These are phyloP conservation scores for Eucalyptus regnans DNA, from an alignment of 345 rosid genomes.

Conservation along the genomic window DNA sequence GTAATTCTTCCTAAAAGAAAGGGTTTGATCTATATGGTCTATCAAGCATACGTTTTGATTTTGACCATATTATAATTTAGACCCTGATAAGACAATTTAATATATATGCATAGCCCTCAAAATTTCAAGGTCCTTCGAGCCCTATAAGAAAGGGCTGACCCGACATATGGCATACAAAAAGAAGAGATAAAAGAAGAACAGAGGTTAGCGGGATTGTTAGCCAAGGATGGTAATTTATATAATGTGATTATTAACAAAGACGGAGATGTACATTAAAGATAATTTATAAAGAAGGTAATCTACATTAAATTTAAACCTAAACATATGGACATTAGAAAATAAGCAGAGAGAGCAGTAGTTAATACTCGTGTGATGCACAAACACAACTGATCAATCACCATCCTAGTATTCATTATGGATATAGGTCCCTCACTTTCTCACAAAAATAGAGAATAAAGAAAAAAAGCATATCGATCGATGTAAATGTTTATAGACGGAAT, in stretches of 20 bases:
- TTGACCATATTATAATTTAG: not conserved
- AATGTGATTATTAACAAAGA: not conserved
- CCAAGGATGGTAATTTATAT: not conserved
- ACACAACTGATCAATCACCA: not conserved
- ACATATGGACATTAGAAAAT: not conserved
- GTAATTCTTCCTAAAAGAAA: not conserved
- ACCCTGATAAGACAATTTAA: not conserved
- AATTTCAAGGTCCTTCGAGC: not conserved
- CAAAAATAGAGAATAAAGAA: not conserved
- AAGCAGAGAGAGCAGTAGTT: not conserved
- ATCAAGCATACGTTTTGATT: not conserved
- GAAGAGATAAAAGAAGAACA: not conserved
- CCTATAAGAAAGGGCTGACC: no score
- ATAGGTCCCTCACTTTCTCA: not conserved
- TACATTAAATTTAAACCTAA: not conserved
- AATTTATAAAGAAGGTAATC: not conserved
- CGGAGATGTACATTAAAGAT: not conserved
- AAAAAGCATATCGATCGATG: not conserved
- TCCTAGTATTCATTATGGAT: not conserved
- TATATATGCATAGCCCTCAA: no score
- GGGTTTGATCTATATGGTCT: not conserved
- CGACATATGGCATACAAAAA: no score
- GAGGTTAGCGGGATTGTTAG: not conserved
- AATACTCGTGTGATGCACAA: not conserved
- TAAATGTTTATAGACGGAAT: accelerated